Base-by-base conservation (phyloP, 441 rosid genomes). In the Theobroma grandiflorum region DNA sequence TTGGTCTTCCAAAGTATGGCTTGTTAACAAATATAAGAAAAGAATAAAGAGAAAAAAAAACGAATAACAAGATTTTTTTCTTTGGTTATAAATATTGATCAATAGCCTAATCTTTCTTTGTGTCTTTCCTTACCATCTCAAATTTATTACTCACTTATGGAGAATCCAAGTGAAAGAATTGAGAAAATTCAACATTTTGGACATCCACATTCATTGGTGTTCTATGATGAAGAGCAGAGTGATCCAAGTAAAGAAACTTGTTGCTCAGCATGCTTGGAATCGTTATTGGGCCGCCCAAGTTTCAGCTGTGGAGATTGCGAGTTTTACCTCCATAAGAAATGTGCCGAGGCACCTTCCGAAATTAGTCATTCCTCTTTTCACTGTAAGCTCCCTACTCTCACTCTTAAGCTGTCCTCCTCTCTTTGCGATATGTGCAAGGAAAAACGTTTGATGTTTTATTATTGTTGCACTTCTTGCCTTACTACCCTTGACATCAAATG, bases 321-420 rank as follows among this genome's bases (percentile, higher is more conserved):
- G 10, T 73, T 53, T 18, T 47, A 64, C 43, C 40, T 61, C 53
- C 86, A 83, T 59, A 58, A 73, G 62, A 65, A 74, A 33, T 80
- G 77, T 35, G 74, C 83, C 14, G 73, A 73, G 55, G 72, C 75
- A 8, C 77, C 81, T n/a, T 9, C 8, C 15, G 68, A 79, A 67
- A 79, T 82, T 45, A 2, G 1, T 78, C 42, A 61, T 64, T 74
- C 75, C 38, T 77, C 71, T n/a, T 59, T 76, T 58, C 80, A 83
- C 52, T 79, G 9, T 12, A 4, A 40, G 38, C 83, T 70, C n/a
- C 20, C 5, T 35, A 8, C 26, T 40, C 10, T 26, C 1, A 26
- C 31, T 26, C 31, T 26, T 26, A 26, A 26, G 35, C 35, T 15
- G 2, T 47, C 12, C 0, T 70, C 37, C 6, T 7, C 49, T 45